Percentiles rank a stretch among this genome's conserved stretches.
phyloP scores from a whole-genome alignment of 345 rosid species.

The Salix dunnii region DNA sequence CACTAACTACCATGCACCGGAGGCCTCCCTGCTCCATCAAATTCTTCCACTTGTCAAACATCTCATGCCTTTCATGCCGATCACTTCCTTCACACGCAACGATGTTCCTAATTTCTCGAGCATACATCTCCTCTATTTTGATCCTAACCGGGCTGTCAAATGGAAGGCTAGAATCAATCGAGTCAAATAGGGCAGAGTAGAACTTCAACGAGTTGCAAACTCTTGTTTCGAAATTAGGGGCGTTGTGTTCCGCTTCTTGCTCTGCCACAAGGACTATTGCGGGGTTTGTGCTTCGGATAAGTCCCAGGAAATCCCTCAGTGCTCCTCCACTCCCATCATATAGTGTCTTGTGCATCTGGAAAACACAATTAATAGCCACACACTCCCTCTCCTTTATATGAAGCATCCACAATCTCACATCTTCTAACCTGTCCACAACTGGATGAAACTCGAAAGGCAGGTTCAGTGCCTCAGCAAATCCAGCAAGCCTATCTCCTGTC shows the following conservation, averaged over 20 bases:
- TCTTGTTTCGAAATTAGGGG: slow-evolving; percentile 48
- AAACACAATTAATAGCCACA: slow-evolving; percentile 75
- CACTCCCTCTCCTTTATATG: slow-evolving; percentile 87
- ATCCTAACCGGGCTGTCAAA: slow-evolving; percentile 59
- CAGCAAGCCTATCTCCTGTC: slow-evolving; percentile 81
- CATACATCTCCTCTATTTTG: slow-evolving; percentile 82
- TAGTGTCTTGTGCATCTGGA: slow-evolving; percentile 87
- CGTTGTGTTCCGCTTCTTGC: slow-evolving; percentile 75
- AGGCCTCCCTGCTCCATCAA: slow-evolving; percentile 83
- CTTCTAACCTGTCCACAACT: slow-evolving; percentile 90
- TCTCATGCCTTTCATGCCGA: slow-evolving; percentile 73
- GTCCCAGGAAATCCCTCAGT: slow-evolving; percentile 68
- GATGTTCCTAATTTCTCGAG: slow-evolving; percentile 70
- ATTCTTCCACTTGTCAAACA: slow-evolving; percentile 62
- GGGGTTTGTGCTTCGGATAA: slow-evolving; percentile 85
- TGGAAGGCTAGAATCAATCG: slow-evolving; percentile 54
- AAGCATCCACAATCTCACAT: slow-evolving; percentile 98
- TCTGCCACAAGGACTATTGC: slow-evolving; percentile 60
- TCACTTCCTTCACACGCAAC: slow-evolving; percentile 92
- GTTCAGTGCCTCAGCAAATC: slow-evolving; percentile 77
- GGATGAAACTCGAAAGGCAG: slow-evolving; percentile 93
- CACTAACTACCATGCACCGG: slow-evolving; percentile 48
- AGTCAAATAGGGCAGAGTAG: slow-evolving; percentile 80
- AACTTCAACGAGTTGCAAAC: slow-evolving; percentile 67
- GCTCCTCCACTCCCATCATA: slow-evolving; percentile 65